Percentiles rank a stretch among this genome's conserved stretches.
Evolutionary conservation across 139 green algal genomes (phyloP).

Genomic region (Dunaliella sp.): DNA sequence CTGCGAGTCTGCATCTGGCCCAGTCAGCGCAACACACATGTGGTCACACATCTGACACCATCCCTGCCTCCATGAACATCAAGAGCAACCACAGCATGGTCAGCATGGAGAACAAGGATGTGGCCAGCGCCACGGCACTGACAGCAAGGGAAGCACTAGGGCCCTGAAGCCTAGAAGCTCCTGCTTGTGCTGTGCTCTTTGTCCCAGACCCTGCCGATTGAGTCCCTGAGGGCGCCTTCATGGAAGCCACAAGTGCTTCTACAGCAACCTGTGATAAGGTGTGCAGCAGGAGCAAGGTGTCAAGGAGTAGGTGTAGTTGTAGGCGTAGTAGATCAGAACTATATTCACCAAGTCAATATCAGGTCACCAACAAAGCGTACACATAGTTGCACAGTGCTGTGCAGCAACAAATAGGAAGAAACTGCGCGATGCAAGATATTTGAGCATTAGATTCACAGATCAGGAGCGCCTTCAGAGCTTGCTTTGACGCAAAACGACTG

Average conservation of each 20-base stretch:
- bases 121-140: not conserved
- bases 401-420: not conserved
- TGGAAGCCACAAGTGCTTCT: not conserved
- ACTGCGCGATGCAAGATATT: not conserved
- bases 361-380: too few species aligned
- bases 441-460: not conserved
- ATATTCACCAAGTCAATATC: too few species aligned
- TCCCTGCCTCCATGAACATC: not conserved
- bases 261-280: not conserved
- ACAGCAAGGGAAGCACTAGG: not conserved
- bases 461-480: too few species aligned
- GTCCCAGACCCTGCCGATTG: not conserved
- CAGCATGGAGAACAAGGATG: not conserved
- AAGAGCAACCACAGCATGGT: not conserved
- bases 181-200: too few species aligned
- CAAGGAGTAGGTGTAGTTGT: not conserved
- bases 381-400: too few species aligned
- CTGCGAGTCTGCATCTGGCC: not conserved
- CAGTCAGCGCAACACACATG: not conserved
- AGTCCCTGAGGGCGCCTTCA: not conserved
- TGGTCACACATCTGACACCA: not conserved
- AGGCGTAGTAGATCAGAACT: not conserved
- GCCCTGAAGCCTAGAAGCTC: not conserved
- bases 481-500: too few species aligned
- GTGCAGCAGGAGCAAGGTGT: not conserved